Evolutionary conservation across 2,329 filamentous ascomycete genomes (phyloP), one percentile per base, ranked within the genome.

Genomic region (Paracoccidioides brasiliensis): DNA sequence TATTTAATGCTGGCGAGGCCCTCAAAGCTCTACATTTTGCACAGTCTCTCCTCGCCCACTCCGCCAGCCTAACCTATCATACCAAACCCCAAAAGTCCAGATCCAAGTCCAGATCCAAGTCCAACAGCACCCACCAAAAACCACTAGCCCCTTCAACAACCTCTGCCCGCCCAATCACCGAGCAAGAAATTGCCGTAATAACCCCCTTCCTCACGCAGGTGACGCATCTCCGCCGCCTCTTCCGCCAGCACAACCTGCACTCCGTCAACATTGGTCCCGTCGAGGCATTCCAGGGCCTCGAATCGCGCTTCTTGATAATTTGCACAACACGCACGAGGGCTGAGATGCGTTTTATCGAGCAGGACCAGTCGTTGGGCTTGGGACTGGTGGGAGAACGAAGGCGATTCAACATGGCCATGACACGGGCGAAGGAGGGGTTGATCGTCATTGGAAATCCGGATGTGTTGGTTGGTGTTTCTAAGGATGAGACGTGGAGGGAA

Each of bases 241-340:
- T 74, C 12, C 67, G 74, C 7, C 60, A 58, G 52, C 61, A 54
- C 30, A 50, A 63, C 5, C 59, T 73, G 7, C 66, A 67, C 61
- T 63, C 67, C 32, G 66, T 76, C 6, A 75, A 75, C 52, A 72
- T 76, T 45, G 74, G 74, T 1, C 74, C 74, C 2, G 61, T 74
- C 38, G 74, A 75, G 56, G 73, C 72, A 22, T 76, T 75, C 52
- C 74, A 76, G 57, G 74, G 74, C 0, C 63, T 75, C 5, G 74
- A 76, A 59, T 70, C 66, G 45, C 64, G 71, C 9, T 68, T 74
- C 35, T 69, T 76, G 12, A 72, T 76, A 49, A 60, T 76, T 5
- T 75, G 72, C 57, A 76, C 72, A 2, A 76, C 73, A 43, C 61
- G 73, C 30, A 64, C 62, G 5, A 57, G 62, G 5, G 38, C 58